Evolutionary conservation across 2,329 filamentous ascomycete species (phyloP).

Genomic region (Myriosclerotinia curreyana): DNA sequence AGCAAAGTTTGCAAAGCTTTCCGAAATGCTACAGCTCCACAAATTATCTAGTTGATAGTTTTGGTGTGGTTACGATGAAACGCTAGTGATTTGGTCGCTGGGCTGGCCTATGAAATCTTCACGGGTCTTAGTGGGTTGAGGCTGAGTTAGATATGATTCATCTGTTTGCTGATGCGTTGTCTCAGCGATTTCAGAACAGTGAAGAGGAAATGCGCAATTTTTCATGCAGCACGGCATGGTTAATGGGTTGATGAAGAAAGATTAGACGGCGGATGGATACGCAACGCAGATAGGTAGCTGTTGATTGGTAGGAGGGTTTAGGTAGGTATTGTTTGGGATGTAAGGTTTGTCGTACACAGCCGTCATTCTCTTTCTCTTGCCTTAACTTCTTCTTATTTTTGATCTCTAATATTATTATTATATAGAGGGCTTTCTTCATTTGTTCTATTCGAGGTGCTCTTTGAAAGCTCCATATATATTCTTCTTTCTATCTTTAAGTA

Average conservation of each 20-base stretch:
- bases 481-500: background rate
- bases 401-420: background rate
- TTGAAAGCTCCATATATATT: background rate
- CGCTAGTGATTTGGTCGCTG: background rate
- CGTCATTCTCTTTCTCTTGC: background rate
- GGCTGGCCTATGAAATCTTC: background rate
- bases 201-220: background rate
- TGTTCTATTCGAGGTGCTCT: background rate
- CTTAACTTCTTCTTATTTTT: background rate
- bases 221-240: conserved; percentile 1
- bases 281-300: background rate
- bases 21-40: background rate
- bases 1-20: background rate
- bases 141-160: conserved; percentile 9
- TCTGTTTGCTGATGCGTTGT: conserved; percentile 16
- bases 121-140: background rate
- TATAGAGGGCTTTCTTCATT: background rate
- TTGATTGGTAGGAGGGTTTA: background rate
- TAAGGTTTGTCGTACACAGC: conserved; percentile 3
- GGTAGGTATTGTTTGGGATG: background rate
- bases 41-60: background rate
- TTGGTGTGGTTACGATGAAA: background rate
- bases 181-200: background rate
- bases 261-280: background rate
- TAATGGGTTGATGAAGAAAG: background rate